Percentiles rank a stretch among this genome's conserved stretches.
These are phyloP conservation scores for Verticillium nonalfalfae DNA, from an alignment of 2,329 filamentous ascomycete species.

Conservation along the genomic window DNA sequence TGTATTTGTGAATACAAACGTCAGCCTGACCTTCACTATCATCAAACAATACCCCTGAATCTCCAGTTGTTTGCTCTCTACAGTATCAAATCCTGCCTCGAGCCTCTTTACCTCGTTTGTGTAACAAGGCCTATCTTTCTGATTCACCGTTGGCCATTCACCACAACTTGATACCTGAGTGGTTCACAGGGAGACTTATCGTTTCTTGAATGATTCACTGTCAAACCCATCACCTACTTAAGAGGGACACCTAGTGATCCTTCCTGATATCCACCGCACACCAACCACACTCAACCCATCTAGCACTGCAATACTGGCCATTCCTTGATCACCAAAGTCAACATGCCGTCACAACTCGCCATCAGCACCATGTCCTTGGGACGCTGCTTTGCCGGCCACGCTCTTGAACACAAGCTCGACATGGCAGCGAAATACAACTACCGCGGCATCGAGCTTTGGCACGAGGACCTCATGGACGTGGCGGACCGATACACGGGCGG, in stretches of 20 bases:
- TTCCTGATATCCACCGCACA: neutral
- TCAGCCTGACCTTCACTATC: too few species aligned
- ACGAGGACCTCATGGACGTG: slow-evolving; percentile 65
- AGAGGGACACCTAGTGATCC: neutral
- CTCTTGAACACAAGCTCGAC: slow-evolving; percentile 59
- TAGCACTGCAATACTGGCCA: neutral
- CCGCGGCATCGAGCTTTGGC: slow-evolving; percentile 68
- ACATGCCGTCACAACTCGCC: slow-evolving; percentile 52
- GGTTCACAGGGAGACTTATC: neutral
- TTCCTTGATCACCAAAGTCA: slow-evolving; percentile 5
- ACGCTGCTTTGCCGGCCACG: slow-evolving; percentile 61
- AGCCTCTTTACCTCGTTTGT: neutral
- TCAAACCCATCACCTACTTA: neutral
- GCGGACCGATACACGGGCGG: slow-evolving; percentile 38
- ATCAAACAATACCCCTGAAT: neutral
- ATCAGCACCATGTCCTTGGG: slow-evolving; percentile 77
- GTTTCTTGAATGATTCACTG: neutral
- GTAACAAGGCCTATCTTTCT: neutral
- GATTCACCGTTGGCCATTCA: neutral
- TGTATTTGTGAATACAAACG: neutral
- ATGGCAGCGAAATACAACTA: slow-evolving; percentile 61
- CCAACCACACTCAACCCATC: neutral
- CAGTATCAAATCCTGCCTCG: neutral
- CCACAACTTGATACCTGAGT: neutral
- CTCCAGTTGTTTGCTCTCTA: neutral